Evolutionary conservation across 1,139 yeast genomes (phyloP), one percentile per base, ranked within the genome.

Genomic region (Kodamaea arcana): DNA sequence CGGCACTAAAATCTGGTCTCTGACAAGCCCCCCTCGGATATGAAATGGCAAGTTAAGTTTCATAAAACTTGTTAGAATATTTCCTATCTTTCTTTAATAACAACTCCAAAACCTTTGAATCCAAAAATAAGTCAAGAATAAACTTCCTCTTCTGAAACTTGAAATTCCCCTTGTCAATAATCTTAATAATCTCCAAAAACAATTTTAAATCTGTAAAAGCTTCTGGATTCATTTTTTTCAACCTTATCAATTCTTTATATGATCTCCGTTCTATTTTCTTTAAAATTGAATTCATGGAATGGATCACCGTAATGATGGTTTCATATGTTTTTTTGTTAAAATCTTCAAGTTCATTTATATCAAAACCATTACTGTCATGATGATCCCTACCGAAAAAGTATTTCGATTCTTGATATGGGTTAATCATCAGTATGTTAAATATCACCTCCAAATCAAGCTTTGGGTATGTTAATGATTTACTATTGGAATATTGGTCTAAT

Each of bases 181-280:
- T 63, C 34, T 72, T 67, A 51, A 85, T 66, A 3, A 83, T 78
- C 37, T 79, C 75, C 41, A 71, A 58, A 48, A 83, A 81, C 35
- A 86, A 60, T 7, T 68, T 75, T 9, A 77, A 69, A 42, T 65
- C 72, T 33, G 72, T 76, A 55, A 86, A 87, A 14, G 76, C 54
- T 21, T 67, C 69, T 1, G 83, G 80, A 37, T 72, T 62, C 32
- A 60, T 64, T 21, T 67, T 60, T 43, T 82, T 79, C 39, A 86
- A 52, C 31, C 69, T 70, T 9, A 72, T 73, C 37, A 88, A 68
- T 36, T 77, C 81, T 42, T 75, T 75, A 25, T 78, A 73, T 0
- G 94, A 85, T 33, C 77, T 76, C 33, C 80, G 74, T 33, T 87
- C 78, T 25, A 83, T 74, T 42, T 77, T 82, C 39, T 79, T 78